phyloP scores from a whole-genome alignment of 305 asterid genomes.

The Nicotiana rustica region DNA sequence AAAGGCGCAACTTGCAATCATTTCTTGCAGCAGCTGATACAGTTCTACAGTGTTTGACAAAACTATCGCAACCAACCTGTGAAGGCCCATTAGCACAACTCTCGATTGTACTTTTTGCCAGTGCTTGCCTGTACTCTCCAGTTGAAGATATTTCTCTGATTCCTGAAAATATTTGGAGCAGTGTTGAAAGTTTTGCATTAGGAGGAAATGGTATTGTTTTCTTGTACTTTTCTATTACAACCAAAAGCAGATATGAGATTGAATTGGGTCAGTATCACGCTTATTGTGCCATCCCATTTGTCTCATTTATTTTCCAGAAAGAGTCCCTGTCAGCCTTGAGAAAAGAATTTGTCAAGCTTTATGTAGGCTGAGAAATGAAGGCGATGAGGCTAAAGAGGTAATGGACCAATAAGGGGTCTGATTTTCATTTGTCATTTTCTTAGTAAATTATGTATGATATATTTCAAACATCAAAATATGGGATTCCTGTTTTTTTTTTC shows the following conservation, averaged over 20 bases:
- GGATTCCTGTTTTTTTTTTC: background rate
- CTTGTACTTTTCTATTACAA: constrained; percentile 2
- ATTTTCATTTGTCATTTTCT: constrained; percentile 6
- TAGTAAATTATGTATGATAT: background rate
- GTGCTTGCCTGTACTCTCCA: constrained; percentile 81
- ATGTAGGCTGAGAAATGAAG: constrained; percentile 71
- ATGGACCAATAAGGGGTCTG: constrained; percentile 22
- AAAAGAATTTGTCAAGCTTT: constrained; percentile 83
- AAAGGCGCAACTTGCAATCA: constrained; percentile 72
- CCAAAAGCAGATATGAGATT: constrained; percentile 26
- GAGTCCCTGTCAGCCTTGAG: constrained; percentile 67
- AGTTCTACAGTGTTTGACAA: constrained; percentile 73
- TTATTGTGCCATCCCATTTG: constrained; percentile 39
- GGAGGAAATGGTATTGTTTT: constrained; percentile 64
- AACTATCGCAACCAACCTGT: constrained; percentile 67
- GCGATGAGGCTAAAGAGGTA: constrained; percentile 90
- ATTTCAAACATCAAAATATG: background rate
- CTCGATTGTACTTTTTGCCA: constrained; percentile 84
- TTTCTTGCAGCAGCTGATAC: constrained; percentile 87
- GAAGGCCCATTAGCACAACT: constrained; percentile 76
- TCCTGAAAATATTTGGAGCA: constrained; percentile 88
- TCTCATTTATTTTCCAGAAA: constrained; percentile 54
- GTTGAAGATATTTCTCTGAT: constrained; percentile 82
- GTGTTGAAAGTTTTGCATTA: constrained; percentile 76
- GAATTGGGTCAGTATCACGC: constrained; percentile 34